Evolutionary conservation across 2,329 filamentous ascomycete species (phyloP).

Genomic region (Apiospora rasikravindrae): DNA sequence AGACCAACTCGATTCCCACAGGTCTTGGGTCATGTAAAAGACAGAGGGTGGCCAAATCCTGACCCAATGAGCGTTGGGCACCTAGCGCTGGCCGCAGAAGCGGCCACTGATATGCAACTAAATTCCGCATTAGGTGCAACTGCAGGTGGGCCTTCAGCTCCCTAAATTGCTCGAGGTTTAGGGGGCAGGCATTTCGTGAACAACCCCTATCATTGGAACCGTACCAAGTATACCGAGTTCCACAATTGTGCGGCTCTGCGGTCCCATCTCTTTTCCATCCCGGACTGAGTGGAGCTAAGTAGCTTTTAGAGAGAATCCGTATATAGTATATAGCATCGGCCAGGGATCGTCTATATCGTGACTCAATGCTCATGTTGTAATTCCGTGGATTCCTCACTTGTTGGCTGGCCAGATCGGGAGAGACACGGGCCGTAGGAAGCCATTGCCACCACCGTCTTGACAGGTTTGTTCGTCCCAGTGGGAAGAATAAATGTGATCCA

Average conservation of each 20-base stretch:
- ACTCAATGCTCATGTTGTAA: neutral
- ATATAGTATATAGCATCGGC: neutral
- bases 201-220: neutral
- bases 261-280: neutral
- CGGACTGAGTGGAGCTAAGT: neutral
- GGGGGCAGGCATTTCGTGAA: neutral
- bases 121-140: neutral
- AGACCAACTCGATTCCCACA: neutral
- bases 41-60: neutral
- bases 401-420: neutral
- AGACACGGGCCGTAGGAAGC: neutral
- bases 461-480: neutral
- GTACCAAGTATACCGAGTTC: neutral
- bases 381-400: neutral
- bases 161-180: neutral
- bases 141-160: neutral
- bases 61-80: neutral
- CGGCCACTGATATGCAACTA: neutral
- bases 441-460: neutral
- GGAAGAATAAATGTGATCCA: neutral
- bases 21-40: neutral
- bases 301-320: neutral
- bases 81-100: neutral
- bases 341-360: neutral
- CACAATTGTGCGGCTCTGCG: neutral